These are phyloP conservation scores for Parmelia sp. DNA, from an alignment of 495 filamentous ascomycete species.

Conservation along the genomic window DNA sequence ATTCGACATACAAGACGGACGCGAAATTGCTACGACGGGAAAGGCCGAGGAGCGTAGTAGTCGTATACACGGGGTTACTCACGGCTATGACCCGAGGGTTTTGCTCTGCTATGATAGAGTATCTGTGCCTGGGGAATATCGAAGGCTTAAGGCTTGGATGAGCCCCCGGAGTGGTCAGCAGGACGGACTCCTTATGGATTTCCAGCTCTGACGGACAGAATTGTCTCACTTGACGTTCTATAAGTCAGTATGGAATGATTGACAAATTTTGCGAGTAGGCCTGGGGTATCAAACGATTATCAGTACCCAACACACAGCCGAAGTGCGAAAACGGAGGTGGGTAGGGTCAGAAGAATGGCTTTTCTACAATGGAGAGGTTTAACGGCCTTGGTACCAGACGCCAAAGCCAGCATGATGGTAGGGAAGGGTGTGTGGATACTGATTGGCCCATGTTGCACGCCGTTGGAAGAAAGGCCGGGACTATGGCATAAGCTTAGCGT, in stretches of 20 bases:
- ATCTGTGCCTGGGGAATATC: conserved; percentile 15
- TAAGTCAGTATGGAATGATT: conserved; percentile 3
- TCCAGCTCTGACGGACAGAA: not conserved
- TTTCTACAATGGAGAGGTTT: not conserved
- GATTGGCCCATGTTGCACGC: conserved; percentile 6
- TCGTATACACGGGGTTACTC: conserved; percentile 11
- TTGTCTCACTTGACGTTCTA: not conserved
- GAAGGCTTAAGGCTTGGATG: conserved; percentile 9
- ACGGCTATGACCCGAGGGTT: conserved; percentile 7
- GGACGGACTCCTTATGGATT: not conserved
- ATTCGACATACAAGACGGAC: not conserved
- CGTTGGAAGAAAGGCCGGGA: not conserved
- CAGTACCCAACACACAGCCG: not conserved
- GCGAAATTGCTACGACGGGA: conserved; percentile 14
- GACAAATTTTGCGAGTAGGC: not conserved
- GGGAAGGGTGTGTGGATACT: not conserved
- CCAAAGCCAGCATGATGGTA: conserved; percentile 2
- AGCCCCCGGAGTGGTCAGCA: conserved; percentile 1
- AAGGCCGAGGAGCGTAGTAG: conserved; percentile 6
- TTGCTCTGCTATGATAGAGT: conserved; percentile 12
- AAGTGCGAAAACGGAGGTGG: not conserved
- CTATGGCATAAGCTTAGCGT: not conserved
- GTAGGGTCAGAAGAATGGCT: not conserved
- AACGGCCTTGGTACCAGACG: not conserved
- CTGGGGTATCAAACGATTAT: not conserved